Base-by-base conservation (phyloP, 1,284 basidiomycete genomes). In the Ceratobasidium sp. region DNA sequence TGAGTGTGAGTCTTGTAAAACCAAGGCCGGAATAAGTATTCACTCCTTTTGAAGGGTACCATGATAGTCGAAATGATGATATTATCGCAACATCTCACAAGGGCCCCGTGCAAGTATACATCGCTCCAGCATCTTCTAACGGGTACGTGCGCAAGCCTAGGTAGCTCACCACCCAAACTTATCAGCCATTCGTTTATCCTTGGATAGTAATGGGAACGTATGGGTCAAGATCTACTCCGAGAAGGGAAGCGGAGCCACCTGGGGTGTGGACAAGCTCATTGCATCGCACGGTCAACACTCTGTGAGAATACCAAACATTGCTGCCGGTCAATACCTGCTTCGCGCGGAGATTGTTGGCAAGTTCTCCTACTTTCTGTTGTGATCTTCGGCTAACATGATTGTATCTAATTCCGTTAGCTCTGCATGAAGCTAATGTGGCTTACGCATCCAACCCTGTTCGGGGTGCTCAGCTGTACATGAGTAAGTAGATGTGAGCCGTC, bases 211-310 rank as follows among this genome's bases (percentile, higher is more conserved):
- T 28, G 77, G 68, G 38, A 73, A 78, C 56, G 77, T 78, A 17
- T 78, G 77, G 77, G 77, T 78, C 46, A 78, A 78, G 57, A 9
- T 78, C 2, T 78, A 64, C 44, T 68, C 62, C 23, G 26, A 56
- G 26, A 71, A 77, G 52, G 66, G 66, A 4, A 61, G 56, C 44
- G 57, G 62, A 15, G 59, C 65, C n/a, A 77, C 28, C 40, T 77
- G 75, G 75, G 64, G 65, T 12, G 75, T 77, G 9, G 76, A 73
- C 62, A 62, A 77, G 59, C 78, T 79, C 61, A 77, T 79, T 50
- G 68, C 75, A 5, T 67, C 78, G 5, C 78, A 77, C 46, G 78
- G 78, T n/a, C 78, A 79, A 64, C 78, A 79, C 64, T 66, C 67
- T 17, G 69, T 79, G 40, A 79, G 70, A 44, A 66, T 78, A 23